phyloP scores from a whole-genome alignment of 1,284 basidiomycete species.

The Entoloma clypeatum region DNA sequence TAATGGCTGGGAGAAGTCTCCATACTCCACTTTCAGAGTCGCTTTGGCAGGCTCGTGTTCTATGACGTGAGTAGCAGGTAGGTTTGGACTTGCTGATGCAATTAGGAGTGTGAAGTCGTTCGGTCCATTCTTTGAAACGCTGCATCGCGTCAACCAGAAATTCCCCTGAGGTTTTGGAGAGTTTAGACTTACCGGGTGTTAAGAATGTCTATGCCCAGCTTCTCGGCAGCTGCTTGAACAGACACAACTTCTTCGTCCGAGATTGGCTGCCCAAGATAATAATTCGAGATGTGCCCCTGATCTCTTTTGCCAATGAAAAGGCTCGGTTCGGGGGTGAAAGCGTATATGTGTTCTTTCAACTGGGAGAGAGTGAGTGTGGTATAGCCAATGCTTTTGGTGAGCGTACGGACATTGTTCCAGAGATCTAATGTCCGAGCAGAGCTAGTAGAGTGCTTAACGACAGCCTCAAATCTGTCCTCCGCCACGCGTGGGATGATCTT shows the following conservation, averaged over 20 bases:
- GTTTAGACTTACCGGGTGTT: constrained; percentile 66
- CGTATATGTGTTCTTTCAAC: constrained; percentile 73
- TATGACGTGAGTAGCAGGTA: constrained; percentile 44
- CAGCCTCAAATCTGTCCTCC: constrained; percentile 55
- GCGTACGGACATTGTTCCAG: constrained; percentile 56
- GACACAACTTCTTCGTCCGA: constrained; percentile 71
- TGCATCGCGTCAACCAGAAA: constrained; percentile 24
- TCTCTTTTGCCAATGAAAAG: constrained; percentile 77
- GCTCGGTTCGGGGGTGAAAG: constrained; percentile 54
- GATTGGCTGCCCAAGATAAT: constrained; percentile 71
- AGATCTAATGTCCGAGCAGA: constrained; percentile 49
- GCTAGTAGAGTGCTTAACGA: constrained; percentile 59
- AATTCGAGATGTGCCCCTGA: constrained; percentile 75
- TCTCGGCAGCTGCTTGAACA: constrained; percentile 72
- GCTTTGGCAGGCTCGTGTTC: constrained; percentile 37
- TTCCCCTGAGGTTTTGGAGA: neutral
- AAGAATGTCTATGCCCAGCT: constrained; percentile 64
- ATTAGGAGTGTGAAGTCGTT: constrained; percentile 65
- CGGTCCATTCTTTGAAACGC: constrained; percentile 62
- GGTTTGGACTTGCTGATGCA: constrained; percentile 54
- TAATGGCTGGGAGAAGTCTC: constrained; percentile 61
- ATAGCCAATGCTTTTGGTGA: neutral
- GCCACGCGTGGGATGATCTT: constrained; percentile 76
- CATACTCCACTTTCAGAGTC: constrained; percentile 65
- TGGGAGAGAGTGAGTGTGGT: constrained; percentile 24